Conservation (phyloP, 768 basidiomycete genomes). For the Lactarius hengduanensis region DNA sequence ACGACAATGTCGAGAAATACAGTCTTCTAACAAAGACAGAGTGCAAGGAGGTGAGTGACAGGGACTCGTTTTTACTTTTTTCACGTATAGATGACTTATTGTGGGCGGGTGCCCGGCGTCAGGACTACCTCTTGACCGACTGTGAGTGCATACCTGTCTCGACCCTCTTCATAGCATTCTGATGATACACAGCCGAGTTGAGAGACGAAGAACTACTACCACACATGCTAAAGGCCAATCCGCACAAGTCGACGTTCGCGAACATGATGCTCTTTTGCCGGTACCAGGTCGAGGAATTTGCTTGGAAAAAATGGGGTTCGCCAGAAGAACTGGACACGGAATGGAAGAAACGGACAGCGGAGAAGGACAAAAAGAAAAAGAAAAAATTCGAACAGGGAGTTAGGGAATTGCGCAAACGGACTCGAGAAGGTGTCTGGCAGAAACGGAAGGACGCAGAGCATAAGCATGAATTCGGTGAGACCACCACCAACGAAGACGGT, state of each 20-base stretch:
- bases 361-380: constrained; percentile 88
- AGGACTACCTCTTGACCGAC: constrained; percentile 96
- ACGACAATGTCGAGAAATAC: constrained; percentile 87
- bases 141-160: constrained; percentile 45
- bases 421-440: constrained; percentile 90
- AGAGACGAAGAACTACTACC: constrained; percentile 90
- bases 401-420: constrained; percentile 77
- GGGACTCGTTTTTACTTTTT: constrained; percentile 28
- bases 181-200: constrained; percentile 68
- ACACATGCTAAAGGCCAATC: constrained; percentile 91
- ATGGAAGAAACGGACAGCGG: constrained; percentile 71
- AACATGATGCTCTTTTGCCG: constrained; percentile 99
- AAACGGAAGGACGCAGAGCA: constrained; percentile 84
- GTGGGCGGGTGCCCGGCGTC: constrained; percentile 6
- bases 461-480: constrained; percentile 72
- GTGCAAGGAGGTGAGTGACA: constrained; percentile 74
- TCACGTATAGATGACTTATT: neutral
- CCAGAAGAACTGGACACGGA: constrained; percentile 88
- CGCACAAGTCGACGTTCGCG: constrained; percentile 90
- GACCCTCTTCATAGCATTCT: neutral
- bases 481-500: constrained; percentile 54
- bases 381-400: constrained; percentile 94
- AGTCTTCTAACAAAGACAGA: constrained; percentile 97
- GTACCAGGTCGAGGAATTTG: constrained; percentile 92
- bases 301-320: constrained; percentile 98